Percentiles rank a stretch among this genome's conserved stretches.
phyloP scores from a whole-genome alignment of 805 yeast species.

The Monosporozyma yasuniensis region DNA sequence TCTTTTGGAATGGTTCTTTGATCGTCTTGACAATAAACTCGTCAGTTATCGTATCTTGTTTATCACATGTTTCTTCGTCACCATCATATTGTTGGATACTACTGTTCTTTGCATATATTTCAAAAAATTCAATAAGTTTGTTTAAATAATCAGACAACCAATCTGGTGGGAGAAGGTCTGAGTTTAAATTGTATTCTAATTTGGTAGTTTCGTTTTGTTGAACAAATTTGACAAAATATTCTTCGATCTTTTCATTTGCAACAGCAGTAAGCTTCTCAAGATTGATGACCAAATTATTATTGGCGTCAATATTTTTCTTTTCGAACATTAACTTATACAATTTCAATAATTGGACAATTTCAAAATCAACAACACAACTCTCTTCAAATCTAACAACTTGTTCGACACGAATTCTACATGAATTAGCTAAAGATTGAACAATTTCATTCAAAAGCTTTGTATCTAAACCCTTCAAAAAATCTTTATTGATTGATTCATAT shows the following conservation, averaged over 20 bases:
- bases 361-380: conserved; percentile 45
- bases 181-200: conserved; percentile 17
- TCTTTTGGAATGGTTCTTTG: conserved; percentile 31
- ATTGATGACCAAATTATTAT: conserved; percentile 15
- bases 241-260: conserved; percentile 18
- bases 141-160: conserved; percentile 58
- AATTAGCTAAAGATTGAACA: conserved; percentile 30
- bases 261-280: conserved; percentile 12
- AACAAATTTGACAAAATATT: conserved; percentile 12
- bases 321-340: conserved; percentile 63
- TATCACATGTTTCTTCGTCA: conserved; percentile 5
- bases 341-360: conserved; percentile 53
- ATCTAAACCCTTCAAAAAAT: conserved; percentile 23
- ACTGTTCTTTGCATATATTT: conserved; percentile 39
- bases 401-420: conserved; percentile 60
- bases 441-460: conserved; percentile 24
- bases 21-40: conserved; percentile 36
- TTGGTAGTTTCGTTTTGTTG: conserved; percentile 18
- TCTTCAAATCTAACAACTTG: conserved; percentile 59
- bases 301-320: conserved; percentile 31
- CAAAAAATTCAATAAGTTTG: conserved; percentile 44
- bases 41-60: conserved; percentile 26
- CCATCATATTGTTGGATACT: conserved; percentile 19
- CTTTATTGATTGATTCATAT: conserved; percentile 12
- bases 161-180: conserved; percentile 71